Conservation (phyloP, 371 early-diverging fungal species). For the Haplosporangium sp. region DNA sequence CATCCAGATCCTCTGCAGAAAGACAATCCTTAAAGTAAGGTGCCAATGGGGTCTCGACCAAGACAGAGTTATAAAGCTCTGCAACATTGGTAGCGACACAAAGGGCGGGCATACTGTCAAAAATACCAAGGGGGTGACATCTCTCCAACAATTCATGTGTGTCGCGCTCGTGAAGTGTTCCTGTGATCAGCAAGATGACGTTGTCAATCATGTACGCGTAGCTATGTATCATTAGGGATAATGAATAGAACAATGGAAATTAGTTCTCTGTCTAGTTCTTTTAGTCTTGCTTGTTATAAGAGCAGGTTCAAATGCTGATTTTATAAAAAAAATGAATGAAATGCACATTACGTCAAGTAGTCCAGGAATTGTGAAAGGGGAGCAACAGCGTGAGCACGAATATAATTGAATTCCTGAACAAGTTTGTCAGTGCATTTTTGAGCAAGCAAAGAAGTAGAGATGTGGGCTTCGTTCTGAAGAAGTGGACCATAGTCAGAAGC, state of each 20-base stretch:
- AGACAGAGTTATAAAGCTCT: slow-evolving; percentile 95
- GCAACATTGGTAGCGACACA: slow-evolving; percentile 96
- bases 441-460: slow-evolving; percentile 92
- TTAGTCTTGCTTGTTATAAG: too few species aligned
- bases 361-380: slow-evolving; percentile 93
- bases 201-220: slow-evolving; percentile 99
- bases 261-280: not conserved
- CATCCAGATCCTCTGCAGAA: slow-evolving; percentile 96
- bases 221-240: slow-evolving; percentile 56
- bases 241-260: not conserved
- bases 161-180: slow-evolving; percentile 97
- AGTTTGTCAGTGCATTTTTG: slow-evolving; percentile 90
- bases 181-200: slow-evolving; percentile 96
- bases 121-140: slow-evolving; percentile 96
- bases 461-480: slow-evolving; percentile 95
- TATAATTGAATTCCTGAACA: slow-evolving; percentile 93
- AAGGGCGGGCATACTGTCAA: slow-evolving; percentile 97
- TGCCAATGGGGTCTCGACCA: slow-evolving; percentile 98
- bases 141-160: slow-evolving; percentile 95
- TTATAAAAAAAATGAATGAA: too few species aligned
- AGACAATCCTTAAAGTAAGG: slow-evolving; percentile 97
- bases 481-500: slow-evolving; percentile 97
- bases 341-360: slow-evolving; percentile 85
- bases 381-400: slow-evolving; percentile 86
- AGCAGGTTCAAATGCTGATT: too few species aligned